Conservation (phyloP, 2,329 filamentous ascomycete genomes). For the Diplodia corticola region DNA sequence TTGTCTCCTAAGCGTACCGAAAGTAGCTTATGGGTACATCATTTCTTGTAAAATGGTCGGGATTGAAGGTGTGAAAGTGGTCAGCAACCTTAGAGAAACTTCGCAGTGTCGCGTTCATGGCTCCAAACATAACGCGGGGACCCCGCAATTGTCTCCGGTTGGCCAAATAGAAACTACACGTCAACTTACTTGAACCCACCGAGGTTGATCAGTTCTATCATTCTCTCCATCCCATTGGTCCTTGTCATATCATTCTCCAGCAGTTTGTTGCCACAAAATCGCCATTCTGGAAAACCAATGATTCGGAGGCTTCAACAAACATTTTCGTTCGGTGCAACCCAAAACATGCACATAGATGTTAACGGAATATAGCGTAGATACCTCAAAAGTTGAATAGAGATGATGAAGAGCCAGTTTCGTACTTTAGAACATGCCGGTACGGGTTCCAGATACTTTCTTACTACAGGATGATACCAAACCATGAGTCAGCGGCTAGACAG, state of each 20-base stretch:
- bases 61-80: background rate
- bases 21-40: background rate
- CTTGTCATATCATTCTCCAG: too few species aligned
- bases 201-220: background rate
- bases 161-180: background rate
- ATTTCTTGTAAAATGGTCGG: background rate
- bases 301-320: background rate
- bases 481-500: conserved; percentile 33
- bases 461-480: conserved; percentile 34
- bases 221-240: too few species aligned
- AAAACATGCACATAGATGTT: conserved; percentile 23
- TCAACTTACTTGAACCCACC: background rate
- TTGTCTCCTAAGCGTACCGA: background rate
- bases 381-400: conserved; percentile 47
- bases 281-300: background rate
- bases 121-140: background rate
- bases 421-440: background rate
- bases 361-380: conserved; percentile 27
- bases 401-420: conserved; percentile 28
- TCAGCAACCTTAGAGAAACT: conserved; percentile 2
- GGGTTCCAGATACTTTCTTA: background rate
- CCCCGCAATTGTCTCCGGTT: conserved; percentile 13
- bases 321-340: background rate
- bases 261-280: background rate
- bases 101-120: background rate